A percentile compares a stretch with the other conserved stretches of the same genome.
These are phyloP conservation scores for Jackrogersella minutella DNA, from an alignment of 495 filamentous ascomycete species.

Conservation along the genomic window DNA sequence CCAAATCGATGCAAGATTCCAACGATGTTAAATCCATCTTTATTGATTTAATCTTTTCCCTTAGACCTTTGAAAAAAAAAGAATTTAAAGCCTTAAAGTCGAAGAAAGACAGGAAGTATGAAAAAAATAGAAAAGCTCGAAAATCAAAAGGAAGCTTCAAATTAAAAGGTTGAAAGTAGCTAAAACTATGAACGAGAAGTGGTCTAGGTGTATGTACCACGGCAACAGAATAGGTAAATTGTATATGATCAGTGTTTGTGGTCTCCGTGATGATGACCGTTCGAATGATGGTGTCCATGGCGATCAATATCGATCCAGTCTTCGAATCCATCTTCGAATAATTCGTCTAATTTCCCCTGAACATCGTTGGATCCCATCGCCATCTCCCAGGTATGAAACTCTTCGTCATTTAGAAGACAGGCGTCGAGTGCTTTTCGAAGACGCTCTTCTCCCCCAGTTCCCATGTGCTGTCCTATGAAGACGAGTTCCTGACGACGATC, in stretches of 20 bases:
- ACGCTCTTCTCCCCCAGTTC: slow-evolving; percentile 40
- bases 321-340: slow-evolving; percentile 66
- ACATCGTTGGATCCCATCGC: slow-evolving; percentile 55
- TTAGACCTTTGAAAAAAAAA: too few relatives aligned
- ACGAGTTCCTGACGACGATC: slow-evolving; percentile 68
- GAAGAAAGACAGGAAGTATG: too few relatives aligned
- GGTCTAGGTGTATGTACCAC: too few relatives aligned
- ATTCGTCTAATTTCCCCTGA: slow-evolving; percentile 48
- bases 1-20: too few relatives aligned
- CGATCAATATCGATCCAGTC: slow-evolving; percentile 59
- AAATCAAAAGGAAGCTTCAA: too few relatives aligned
- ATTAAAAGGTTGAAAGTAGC: too few relatives aligned
- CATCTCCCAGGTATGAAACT: slow-evolving; percentile 60
- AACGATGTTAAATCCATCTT: too few relatives aligned
- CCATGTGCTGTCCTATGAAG: slow-evolving; percentile 64
- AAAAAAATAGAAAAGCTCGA: too few relatives aligned
- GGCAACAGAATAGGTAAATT: too few relatives aligned
- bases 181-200: too few relatives aligned
- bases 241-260: slow-evolving; percentile 1
- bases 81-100: too few relatives aligned
- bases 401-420: slow-evolving; percentile 59
- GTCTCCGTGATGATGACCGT: slow-evolving; percentile 22
- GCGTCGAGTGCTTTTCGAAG: slow-evolving; percentile 57
- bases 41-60: too few relatives aligned
- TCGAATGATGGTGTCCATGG: slow-evolving; percentile 49